These are phyloP conservation scores for Aspergillus affinis DNA, from an alignment of 495 filamentous ascomycete species.

Conservation along the genomic window DNA sequence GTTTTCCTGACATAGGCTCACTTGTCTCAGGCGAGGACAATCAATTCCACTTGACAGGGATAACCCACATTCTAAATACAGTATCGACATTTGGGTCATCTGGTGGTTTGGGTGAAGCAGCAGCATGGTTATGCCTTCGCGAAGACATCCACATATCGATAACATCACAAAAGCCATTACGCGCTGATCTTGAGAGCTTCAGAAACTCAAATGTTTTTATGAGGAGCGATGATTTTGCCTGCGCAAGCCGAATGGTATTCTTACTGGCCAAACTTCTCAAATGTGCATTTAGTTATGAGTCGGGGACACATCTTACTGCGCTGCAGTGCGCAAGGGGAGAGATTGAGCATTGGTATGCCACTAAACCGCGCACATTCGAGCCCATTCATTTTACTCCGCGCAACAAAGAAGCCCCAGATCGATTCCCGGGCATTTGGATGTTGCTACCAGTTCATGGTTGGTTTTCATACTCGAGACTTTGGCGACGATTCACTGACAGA, in stretches of 20 bases:
- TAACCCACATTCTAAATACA: constrained; percentile 31
- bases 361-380: constrained; percentile 28
- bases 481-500: background rate
- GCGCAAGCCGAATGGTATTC: constrained; percentile 32
- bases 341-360: constrained; percentile 25
- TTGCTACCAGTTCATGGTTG: constrained; percentile 32
- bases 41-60: constrained; percentile 32
- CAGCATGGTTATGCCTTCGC: constrained; percentile 34
- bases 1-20: background rate
- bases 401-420: constrained; percentile 8
- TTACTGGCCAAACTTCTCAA: constrained; percentile 28
- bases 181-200: constrained; percentile 28
- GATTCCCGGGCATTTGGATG: constrained; percentile 31
- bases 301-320: background rate
- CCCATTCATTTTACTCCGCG: constrained; percentile 21
- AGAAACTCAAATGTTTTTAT: constrained; percentile 25
- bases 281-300: constrained; percentile 16
- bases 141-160: constrained; percentile 32
- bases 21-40: constrained; percentile 28
- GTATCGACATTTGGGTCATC: constrained; percentile 29
- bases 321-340: constrained; percentile 12
- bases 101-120: constrained; percentile 30
- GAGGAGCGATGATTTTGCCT: constrained; percentile 31
- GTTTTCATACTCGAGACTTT: background rate
- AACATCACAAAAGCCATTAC: constrained; percentile 26